phyloP scores from a whole-genome alignment of 1,139 yeast species.

The Saccharomyces hybrid region DNA sequence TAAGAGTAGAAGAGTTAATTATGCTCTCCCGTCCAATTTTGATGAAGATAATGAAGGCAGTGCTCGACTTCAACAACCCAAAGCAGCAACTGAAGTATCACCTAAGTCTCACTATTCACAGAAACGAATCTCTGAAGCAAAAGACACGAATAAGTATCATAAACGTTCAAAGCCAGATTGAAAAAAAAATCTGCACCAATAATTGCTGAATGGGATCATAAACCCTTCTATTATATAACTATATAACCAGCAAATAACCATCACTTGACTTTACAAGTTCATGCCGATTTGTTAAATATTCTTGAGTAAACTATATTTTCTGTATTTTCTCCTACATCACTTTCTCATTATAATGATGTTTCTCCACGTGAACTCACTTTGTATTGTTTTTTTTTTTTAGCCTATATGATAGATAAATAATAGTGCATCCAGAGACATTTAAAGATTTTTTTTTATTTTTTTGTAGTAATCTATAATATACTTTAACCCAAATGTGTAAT shows the following conservation, averaged over 20 bases:
- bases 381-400: no score
- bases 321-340: no score
- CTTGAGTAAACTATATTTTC: no score
- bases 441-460: no score
- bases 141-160: neutral
- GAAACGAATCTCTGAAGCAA: neutral
- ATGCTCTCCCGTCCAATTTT: conserved; percentile 7
- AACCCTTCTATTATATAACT: neutral
- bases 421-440: no score
- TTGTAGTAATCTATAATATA: no score
- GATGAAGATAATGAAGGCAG: neutral
- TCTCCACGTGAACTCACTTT: no score
- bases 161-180: neutral
- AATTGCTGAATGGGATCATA: neutral
- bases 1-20: conserved; percentile 22
- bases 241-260: neutral
- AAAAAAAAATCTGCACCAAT: neutral
- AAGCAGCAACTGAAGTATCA: neutral
- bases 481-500: neutral
- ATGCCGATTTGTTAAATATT: no score
- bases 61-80: neutral
- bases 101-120: neutral
- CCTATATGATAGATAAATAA: no score
- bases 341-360: no score
- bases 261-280: neutral